A percentile compares a stretch with the other conserved stretches of the same genome.
phyloP scores from a whole-genome alignment of 2,329 filamentous ascomycete genomes.

The Thermothelomyces thermophilus region DNA sequence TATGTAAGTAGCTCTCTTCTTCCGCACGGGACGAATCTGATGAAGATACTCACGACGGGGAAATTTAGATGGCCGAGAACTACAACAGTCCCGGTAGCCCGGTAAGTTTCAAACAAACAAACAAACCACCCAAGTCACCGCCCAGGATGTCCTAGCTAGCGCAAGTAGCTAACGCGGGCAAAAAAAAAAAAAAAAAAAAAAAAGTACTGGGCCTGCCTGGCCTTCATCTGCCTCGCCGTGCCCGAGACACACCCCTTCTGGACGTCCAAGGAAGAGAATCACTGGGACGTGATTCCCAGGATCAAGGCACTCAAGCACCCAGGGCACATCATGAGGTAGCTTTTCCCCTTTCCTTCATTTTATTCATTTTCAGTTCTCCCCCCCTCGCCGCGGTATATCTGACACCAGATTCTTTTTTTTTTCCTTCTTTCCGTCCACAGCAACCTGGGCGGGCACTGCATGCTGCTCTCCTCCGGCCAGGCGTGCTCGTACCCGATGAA shows the following conservation, averaged over 20 bases:
- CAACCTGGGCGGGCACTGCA: slow-evolving; percentile 65
- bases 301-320: slow-evolving; percentile 59
- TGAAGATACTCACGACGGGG: slow-evolving; percentile 19
- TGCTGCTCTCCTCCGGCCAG: slow-evolving; percentile 69
- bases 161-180: too few relatives aligned
- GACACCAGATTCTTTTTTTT: background rate
- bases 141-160: too few relatives aligned
- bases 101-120: too few relatives aligned
- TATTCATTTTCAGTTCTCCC: too few relatives aligned
- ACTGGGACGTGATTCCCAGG: slow-evolving; percentile 48
- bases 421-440: slow-evolving; percentile 29
- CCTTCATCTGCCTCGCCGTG: slow-evolving; percentile 67
- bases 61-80: slow-evolving; percentile 67
- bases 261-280: slow-evolving; percentile 59
- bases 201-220: slow-evolving; percentile 72
- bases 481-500: slow-evolving; percentile 79
- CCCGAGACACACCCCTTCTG: slow-evolving; percentile 68
- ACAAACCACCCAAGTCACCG: too few relatives aligned
- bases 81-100: slow-evolving; percentile 71
- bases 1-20: slow-evolving; percentile 43
- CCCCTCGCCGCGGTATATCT: too few relatives aligned
- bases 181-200: too few relatives aligned
- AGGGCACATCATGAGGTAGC: slow-evolving; percentile 60
- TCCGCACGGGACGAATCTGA: background rate
- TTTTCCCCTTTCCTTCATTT: background rate